Evolutionary conservation across 1,284 basidiomycete species (phyloP), one percentile per base, ranked within the genome.

Genomic region (Cutaneotrichosporon spelunceum): DNA sequence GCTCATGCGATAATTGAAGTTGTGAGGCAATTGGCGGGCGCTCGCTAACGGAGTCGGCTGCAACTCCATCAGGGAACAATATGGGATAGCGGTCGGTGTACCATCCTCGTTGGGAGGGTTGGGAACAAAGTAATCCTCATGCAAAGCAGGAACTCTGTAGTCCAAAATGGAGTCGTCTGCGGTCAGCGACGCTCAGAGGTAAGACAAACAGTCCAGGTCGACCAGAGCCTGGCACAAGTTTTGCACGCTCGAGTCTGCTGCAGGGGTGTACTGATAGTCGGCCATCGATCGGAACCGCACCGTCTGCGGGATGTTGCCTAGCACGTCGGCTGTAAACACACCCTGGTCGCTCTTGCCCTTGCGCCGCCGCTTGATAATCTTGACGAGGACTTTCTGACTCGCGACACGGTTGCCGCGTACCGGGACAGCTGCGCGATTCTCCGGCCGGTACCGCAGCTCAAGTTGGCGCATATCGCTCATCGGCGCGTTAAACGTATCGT

Each of bases 231-330:
- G 70, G 3, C 89, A 85, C 57, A 96, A 78, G 62, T 85, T 80
- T 2, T 86, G 79, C 3, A 91, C 80, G 3, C 87, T 86, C 70
- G 93, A 90, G 24, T 85, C 78, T 70, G 82, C 81, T 60, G 88
- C 82, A 1, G 91, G 90, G 60, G 87, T 84, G 76, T 86, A 95
- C 77, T 95, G 92, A 72, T 87, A 95, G 74, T 96, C 93, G 47
- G 87, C 90, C 89, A 95, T 91, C 63, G 87, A 88, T 78, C 93
- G 84, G 80, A 98, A 98, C 47, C 95, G 84, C 42, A 88, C 88
- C 1, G 92, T 92, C 78, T 89, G 91, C 1, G 86, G 82, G 23
- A 90, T 83, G 16, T 88, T 79, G 0, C 94, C 95, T 0, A 91
- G 76, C 0, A 88, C 83, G 66, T 91, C 86, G 6, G 88, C 83